These are phyloP conservation scores for Blastocystis sp. DNA, from an alignment of 352 stramenopile species.

Conservation along the genomic window DNA sequence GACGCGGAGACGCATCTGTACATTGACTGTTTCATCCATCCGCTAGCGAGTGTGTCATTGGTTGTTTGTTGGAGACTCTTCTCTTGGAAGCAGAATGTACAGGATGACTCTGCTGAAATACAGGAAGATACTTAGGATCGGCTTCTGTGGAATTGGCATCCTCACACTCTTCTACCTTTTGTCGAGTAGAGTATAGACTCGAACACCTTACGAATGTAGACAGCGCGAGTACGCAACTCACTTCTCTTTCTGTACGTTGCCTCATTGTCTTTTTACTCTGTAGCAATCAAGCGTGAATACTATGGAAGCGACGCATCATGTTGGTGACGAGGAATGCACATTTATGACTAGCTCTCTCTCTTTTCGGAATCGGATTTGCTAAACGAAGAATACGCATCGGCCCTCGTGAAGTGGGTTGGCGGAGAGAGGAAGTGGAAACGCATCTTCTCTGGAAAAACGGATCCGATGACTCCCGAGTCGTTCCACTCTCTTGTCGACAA, in stretches of 20 bases:
- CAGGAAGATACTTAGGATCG: neutral
- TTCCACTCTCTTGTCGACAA: slow-evolving; percentile 21
- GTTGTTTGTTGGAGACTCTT: neutral
- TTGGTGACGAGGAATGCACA: neutral
- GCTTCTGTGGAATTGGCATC: neutral
- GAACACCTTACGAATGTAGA: neutral
- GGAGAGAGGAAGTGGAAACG: neutral
- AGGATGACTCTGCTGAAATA: neutral
- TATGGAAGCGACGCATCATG: neutral
- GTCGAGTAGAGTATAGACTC: neutral
- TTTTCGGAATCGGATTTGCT: slow-evolving; percentile 10
- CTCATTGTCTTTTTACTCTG: neutral
- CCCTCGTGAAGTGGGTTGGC: neutral
- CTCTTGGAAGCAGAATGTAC: neutral
- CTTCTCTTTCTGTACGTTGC: neutral
- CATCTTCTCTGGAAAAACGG: neutral
- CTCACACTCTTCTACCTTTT: neutral
- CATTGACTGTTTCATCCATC: slow-evolving; percentile 46
- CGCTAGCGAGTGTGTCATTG: slow-evolving; percentile 29
- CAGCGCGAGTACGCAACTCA: neutral
- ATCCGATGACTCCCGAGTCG: neutral
- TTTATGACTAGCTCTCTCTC: neutral
- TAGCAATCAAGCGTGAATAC: neutral
- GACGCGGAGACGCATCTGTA: slow-evolving; percentile 24
- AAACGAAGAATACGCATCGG: neutral